A percentile compares a stretch with the other conserved stretches of the same genome.
phyloP scores from a whole-genome alignment of 139 green algal genomes.

The Spirogloea muscicola region DNA sequence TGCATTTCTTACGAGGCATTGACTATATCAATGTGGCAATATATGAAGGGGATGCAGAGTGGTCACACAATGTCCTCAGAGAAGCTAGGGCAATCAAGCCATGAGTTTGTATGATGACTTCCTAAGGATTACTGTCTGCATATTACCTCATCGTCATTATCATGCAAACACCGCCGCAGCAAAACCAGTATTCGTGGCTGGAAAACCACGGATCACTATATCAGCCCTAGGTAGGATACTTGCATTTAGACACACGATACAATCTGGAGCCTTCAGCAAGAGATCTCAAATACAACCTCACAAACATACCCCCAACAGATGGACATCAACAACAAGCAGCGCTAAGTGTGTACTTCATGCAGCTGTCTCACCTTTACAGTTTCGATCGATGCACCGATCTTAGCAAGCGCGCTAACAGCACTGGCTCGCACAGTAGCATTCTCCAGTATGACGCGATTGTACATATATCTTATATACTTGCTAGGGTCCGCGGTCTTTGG shows the following conservation, averaged over 20 bases:
- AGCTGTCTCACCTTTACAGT: constrained; percentile 45
- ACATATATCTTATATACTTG: constrained; percentile 86
- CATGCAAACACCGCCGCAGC: constrained; percentile 82
- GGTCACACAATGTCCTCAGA: too few relatives aligned
- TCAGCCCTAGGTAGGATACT: too few relatives aligned
- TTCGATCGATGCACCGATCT: constrained; percentile 72
- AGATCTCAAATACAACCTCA: too few relatives aligned
- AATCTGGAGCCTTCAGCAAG: too few relatives aligned
- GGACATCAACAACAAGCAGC: background rate
- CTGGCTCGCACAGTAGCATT: constrained; percentile 95
- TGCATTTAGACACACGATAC: too few relatives aligned
- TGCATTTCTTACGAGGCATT: too few relatives aligned
- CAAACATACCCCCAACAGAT: background rate
- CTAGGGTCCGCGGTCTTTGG: constrained; percentile 61
- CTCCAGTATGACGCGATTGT: constrained; percentile 98
- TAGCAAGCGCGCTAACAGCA: constrained; percentile 80
- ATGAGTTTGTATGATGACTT: too few relatives aligned
- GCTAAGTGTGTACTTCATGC: background rate
- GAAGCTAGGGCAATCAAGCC: too few relatives aligned
- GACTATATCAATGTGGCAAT: too few relatives aligned
- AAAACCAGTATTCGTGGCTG: constrained; percentile 76
- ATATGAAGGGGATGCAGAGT: too few relatives aligned
- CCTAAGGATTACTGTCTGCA: background rate
- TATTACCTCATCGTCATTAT: constrained; percentile 90
- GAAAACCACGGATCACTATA: too few relatives aligned